These are phyloP conservation scores for Paramecium sexaurelia DNA, from an alignment of 73 alveolate genomes.

Conservation along the genomic window DNA sequence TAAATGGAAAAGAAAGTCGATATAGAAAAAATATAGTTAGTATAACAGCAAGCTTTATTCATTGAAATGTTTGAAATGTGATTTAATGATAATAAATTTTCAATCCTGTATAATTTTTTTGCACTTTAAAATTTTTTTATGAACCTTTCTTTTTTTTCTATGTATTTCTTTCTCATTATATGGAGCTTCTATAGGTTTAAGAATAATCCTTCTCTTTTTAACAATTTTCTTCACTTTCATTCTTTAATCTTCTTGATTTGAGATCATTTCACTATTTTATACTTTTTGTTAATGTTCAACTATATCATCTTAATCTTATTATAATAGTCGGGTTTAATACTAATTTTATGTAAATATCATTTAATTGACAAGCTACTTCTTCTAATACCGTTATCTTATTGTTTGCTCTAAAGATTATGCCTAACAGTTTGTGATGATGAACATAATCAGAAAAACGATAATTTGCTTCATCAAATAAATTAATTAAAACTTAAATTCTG, in stretches of 20 bases:
- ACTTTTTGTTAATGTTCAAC: not conserved
- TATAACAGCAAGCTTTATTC: not conserved
- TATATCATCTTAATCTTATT: not conserved
- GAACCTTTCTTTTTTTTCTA: conserved; percentile 2
- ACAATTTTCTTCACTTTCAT: not conserved
- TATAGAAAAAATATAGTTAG: not conserved
- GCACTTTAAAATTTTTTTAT: not conserved
- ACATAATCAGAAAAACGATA: conserved; percentile 9
- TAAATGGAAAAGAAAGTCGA: not conserved
- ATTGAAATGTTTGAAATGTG: not conserved
- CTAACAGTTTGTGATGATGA: not conserved
- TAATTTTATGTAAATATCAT: not conserved
- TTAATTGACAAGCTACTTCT: not conserved
- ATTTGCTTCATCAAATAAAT: not conserved
- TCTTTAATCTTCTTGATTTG: not conserved
- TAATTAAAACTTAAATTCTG: not conserved
- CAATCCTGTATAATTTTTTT: not conserved
- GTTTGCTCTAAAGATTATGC: not conserved
- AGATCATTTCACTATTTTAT: not conserved
- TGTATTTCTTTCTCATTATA: not conserved
- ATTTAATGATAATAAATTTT: not conserved
- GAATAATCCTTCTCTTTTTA: not conserved
- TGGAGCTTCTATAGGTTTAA: not conserved
- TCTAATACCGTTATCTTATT: conserved; percentile 7
- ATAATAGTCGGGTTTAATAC: not conserved